Evolutionary conservation across 495 filamentous ascomycete genomes (phyloP), one percentile per base, ranked within the genome.

Genomic region (Xylaria scruposa): DNA sequence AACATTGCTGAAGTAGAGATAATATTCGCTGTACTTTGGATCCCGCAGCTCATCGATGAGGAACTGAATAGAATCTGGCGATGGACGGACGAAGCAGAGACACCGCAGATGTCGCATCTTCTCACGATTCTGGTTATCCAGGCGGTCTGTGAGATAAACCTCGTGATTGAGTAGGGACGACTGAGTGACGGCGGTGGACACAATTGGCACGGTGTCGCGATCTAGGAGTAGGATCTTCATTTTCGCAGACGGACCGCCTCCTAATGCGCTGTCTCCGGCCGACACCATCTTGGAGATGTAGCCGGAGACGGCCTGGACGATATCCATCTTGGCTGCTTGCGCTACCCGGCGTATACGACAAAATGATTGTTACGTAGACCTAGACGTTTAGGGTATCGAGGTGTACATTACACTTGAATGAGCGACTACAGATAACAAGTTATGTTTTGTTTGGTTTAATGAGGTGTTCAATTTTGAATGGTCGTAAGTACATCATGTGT

Each of bases 211-310:
- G 78, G 96, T 99, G 83, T 98, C 96, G 82, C 89, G 91, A 82
- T 99, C 96, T 68, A 99, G 87, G 75, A 99, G 87, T 67, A 99
- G 85, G 76, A 98, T 95, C 90, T 99, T 99, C 96, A 99, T 99
- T 87, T 98, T 98, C 46, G 93, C 89, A 15, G 94, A 92, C 53
- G 93, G 88, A 47, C 88, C 86, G 49, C 88, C 86, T 60, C 90
- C 90, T 53, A 88, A 81, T 68, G 90, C 84, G 75, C 85, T 85
- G 81, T 97, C 94, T 79, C 95, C 95, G 73, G 90, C 90, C 56
- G 93, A 91, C 80, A 98, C 90, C 92, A 99, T 98, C 90, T 95
- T 97, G 79, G 93, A 91, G 86, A 99, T 91, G 87, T 98, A 99
- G 83, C 94, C 92, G 74, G 94, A 92, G 79, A 97, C 92, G 67